These are phyloP conservation scores for Neopestalotiopsis clavispora DNA, from an alignment of 2,329 filamentous ascomycete species.

Conservation along the genomic window DNA sequence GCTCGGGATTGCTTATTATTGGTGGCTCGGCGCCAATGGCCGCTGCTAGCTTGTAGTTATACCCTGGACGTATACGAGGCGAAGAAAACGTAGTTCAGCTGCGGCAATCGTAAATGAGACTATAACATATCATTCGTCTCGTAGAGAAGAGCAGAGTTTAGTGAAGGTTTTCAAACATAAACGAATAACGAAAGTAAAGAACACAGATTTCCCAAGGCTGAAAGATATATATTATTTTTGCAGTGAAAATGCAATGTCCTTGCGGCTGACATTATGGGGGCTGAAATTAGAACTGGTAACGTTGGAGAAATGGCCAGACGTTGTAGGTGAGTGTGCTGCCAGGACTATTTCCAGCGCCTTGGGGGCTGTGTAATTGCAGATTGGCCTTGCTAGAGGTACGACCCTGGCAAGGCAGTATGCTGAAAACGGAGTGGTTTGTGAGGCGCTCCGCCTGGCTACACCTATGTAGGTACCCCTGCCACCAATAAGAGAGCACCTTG, in stretches of 20 bases:
- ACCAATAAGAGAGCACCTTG: not conserved
- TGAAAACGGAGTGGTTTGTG: not conserved
- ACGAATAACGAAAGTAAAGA: not conserved
- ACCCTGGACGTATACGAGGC: not conserved
- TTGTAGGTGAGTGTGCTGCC: not conserved
- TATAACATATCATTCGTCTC: not conserved
- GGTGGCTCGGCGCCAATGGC: not conserved
- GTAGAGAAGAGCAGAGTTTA: not conserved
- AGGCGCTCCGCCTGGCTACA: not conserved
- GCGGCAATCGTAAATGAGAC: too few relatives aligned
- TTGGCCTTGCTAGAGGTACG: not conserved
- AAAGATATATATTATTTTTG: not conserved
- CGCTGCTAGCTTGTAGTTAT: not conserved
- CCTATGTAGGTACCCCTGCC: not conserved
- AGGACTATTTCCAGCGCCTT: not conserved
- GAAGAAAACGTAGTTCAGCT: not conserved
- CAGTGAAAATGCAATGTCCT: not conserved
- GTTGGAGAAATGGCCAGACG: not conserved
- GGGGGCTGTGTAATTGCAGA: not conserved
- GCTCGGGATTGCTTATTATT: not conserved
- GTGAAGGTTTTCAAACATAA: not conserved
- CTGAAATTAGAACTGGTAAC: not conserved
- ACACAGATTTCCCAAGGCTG: not conserved
- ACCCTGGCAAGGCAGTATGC: not conserved
- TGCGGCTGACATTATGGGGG: constrained; percentile 4